Conservation (phyloP, 2,329 filamentous ascomycete genomes). For the Pseudogymnoascus verrucosus region DNA sequence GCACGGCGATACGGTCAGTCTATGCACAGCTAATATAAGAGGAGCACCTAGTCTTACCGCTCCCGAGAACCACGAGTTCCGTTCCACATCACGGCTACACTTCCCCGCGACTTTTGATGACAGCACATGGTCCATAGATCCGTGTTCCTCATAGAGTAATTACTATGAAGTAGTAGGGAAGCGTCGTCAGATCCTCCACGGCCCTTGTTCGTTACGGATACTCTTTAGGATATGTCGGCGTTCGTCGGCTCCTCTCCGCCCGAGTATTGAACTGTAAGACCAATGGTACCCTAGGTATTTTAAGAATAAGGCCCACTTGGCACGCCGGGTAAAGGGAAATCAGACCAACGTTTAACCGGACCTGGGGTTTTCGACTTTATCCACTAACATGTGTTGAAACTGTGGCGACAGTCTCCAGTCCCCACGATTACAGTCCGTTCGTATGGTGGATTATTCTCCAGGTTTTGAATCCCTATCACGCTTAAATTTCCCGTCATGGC, state of each 20-base stretch:
- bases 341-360: not conserved
- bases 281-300: not conserved
- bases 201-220: not conserved
- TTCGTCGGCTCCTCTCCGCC: not conserved
- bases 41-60: not conserved
- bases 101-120: not conserved
- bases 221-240: not conserved
- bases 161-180: not conserved
- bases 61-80: not conserved
- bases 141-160: not conserved
- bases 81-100: not conserved
- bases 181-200: not conserved
- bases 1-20: too few relatives aligned
- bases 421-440: not conserved
- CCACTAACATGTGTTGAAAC: not conserved
- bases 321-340: not conserved
- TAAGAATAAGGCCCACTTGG: conserved; percentile 5
- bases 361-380: not conserved
- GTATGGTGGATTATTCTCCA: conserved; percentile 5
- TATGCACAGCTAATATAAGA: not conserved
- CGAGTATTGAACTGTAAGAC: not conserved
- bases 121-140: not conserved
- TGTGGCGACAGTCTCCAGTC: not conserved
- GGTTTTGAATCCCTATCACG: not conserved
- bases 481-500: not conserved